Evolutionary conservation across 2,329 filamentous ascomycete genomes (phyloP), one percentile per base, ranked within the genome.

Genomic region (Phialemonium atrogriseum): DNA sequence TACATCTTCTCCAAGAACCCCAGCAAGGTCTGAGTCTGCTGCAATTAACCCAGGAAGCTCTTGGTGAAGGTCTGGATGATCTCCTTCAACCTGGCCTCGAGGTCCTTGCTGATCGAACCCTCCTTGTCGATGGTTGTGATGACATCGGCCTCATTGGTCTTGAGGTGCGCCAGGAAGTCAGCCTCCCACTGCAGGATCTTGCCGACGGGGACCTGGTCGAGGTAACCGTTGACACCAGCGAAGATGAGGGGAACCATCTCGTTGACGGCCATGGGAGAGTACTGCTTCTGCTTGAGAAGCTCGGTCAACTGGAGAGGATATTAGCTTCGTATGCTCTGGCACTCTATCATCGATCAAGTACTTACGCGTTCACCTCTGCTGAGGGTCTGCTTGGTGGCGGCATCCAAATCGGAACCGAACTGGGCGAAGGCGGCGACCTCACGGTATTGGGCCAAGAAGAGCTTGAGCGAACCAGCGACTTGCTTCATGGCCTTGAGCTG

Each of bases 401-500:
- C 91, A 72, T 98, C 91, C 51, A 98, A 75, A 77, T 98, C 91
- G 60, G 91, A 98, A 82, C 91, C 91, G 79, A 98, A 98, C 73
- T 98, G 91, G 54, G 91, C 89, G 70, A 98, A 98, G 53, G 91
- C 91, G 57, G 91, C 91, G 45, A 98, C 91, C 70, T 98, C 91
- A 91, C 91, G 91, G 80, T 98, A 98, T 75, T 98, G 91, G 56
- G 91, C 91, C 84, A 98, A 85, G 87, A 96, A 98, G 54, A 98
- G 87, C 81, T 98, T 98, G 60, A 98, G 77, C 51, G 89, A 96
- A 79, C 91, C 91, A 58, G 91, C 91, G 55, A 98, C 91, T 77
- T 98, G 91, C 81, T 98, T 98, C 91, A 98, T 98, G 71, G 91
- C 88, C 85, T 96, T 98, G 66, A 96, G 79, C 79, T 98, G 91